Evolutionary conservation across 148 eudicot genomes (phyloP).

Genomic region (Pharnaceum exiguum): DNA sequence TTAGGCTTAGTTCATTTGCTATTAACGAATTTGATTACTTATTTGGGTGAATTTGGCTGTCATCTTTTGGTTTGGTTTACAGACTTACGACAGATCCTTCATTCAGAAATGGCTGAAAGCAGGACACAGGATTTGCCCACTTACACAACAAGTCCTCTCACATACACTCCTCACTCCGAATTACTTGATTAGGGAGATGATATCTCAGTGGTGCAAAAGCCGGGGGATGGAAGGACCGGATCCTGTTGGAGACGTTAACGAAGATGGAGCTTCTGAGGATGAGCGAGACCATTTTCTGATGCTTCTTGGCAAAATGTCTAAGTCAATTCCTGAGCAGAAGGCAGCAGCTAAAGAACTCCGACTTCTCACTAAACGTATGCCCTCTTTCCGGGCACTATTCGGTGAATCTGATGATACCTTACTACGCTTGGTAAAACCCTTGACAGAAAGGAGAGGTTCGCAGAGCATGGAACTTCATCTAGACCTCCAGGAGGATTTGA

Average conservation of each 20-base stretch:
- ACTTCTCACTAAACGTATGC: conserved; percentile 62
- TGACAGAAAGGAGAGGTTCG: conserved; percentile 20
- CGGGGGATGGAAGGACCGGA: conserved; percentile 51
- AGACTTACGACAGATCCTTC: conserved; percentile 84
- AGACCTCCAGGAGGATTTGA: conserved; percentile 76
- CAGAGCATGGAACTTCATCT: conserved; percentile 27
- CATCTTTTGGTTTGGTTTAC: conserved; percentile 15
- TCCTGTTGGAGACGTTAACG: conserved; percentile 28
- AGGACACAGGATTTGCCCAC: conserved; percentile 79
- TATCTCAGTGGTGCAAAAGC: conserved; percentile 63
- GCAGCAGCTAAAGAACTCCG: conserved; percentile 82
- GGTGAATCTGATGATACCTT: conserved; percentile 59
- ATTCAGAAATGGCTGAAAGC: conserved; percentile 85
- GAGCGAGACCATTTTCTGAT: conserved; percentile 55
- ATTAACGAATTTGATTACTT: background rate
- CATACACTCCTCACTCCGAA: conserved; percentile 76
- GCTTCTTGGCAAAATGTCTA: conserved; percentile 64
- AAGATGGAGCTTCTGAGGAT: conserved; percentile 46
- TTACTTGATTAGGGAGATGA: conserved; percentile 58
- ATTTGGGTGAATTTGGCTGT: conserved; percentile 9
- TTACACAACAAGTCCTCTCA: conserved; percentile 83
- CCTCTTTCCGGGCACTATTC: conserved; percentile 77
- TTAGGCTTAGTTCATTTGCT: background rate
- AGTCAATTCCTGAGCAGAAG: conserved; percentile 56
- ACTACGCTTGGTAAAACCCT: conserved; percentile 49